phyloP scores from a whole-genome alignment of 176 grass and related monocot genomes.

The Microstegium vimineum region DNA sequence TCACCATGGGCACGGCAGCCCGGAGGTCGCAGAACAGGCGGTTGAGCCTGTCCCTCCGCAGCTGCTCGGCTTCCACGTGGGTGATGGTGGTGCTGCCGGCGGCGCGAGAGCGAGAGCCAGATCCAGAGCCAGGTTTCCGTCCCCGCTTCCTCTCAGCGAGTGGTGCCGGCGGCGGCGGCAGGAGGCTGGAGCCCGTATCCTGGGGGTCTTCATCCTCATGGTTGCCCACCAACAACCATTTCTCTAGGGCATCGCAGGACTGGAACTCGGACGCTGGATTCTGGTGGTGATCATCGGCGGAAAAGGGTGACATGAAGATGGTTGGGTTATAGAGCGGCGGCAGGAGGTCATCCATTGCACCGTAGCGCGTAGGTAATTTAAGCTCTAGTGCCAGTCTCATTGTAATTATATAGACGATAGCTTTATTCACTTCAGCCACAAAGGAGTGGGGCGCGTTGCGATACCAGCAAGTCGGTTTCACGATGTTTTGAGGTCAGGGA shows the following conservation, averaged over 20 bases:
- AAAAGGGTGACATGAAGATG: background rate
- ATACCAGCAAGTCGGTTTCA: too few relatives aligned
- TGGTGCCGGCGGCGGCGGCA: background rate
- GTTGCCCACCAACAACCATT: background rate
- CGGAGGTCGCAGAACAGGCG: conserved; percentile 45
- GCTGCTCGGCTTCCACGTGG: conserved; percentile 56
- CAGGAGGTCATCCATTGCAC: too few relatives aligned
- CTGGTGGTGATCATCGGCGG: background rate
- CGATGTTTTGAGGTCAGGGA: too few relatives aligned
- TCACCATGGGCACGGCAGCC: conserved; percentile 44
- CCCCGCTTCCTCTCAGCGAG: background rate
- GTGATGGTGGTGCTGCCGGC: background rate
- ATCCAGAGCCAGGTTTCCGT: background rate
- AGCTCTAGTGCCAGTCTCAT: too few relatives aligned
- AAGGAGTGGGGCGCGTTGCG: too few relatives aligned
- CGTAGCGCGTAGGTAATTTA: too few relatives aligned
- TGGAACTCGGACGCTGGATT: background rate
- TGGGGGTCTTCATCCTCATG: background rate
- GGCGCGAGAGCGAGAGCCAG: too few relatives aligned
- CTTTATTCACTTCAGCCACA: too few relatives aligned
- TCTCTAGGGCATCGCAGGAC: background rate
- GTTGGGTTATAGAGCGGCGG: too few relatives aligned
- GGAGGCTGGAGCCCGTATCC: background rate
- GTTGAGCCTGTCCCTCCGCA: conserved; percentile 48
- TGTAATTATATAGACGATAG: too few relatives aligned